Conservation (phyloP, 1,284 basidiomycete genomes). For the Omphalotus olearius region DNA sequence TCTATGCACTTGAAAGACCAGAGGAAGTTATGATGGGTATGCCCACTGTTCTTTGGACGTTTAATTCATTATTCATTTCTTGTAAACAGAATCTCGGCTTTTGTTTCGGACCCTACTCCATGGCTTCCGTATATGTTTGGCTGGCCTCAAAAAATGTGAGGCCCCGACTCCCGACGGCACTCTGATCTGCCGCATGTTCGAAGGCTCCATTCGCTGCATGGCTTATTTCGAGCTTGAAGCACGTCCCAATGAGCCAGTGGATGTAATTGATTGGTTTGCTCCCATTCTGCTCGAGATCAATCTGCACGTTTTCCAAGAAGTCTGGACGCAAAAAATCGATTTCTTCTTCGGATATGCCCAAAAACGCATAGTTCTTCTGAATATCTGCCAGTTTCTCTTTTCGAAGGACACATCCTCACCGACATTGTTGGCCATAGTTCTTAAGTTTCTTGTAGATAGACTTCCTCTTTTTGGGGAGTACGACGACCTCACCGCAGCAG, state of each 20-base stretch:
- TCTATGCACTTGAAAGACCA: constrained; percentile 72
- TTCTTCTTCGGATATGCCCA: constrained; percentile 82
- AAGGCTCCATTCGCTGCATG: constrained; percentile 83
- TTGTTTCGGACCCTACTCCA: constrained; percentile 89
- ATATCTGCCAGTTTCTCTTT: constrained; percentile 87
- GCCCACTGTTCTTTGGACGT: neutral
- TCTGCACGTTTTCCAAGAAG: constrained; percentile 89
- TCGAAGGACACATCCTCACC: constrained; percentile 81
- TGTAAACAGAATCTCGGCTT: constrained; percentile 69
- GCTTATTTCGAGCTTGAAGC: constrained; percentile 82
- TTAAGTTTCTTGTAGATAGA: constrained; percentile 83
- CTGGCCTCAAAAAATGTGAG: constrained; percentile 77
- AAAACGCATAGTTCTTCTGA: constrained; percentile 78
- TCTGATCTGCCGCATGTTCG: constrained; percentile 84
- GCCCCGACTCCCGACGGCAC: constrained; percentile 83
- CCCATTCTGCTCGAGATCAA: constrained; percentile 80
- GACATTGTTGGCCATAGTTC: constrained; percentile 88
- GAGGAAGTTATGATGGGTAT: constrained; percentile 72
- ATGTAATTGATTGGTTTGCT: constrained; percentile 85
- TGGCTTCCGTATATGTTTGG: constrained; percentile 83
- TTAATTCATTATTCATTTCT: neutral
- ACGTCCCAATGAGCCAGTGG: constrained; percentile 70
- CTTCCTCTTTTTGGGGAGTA: constrained; percentile 85
- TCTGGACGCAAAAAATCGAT: constrained; percentile 89
- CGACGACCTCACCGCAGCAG: constrained; percentile 77